Evolutionary conservation across 768 basidiomycete species (phyloP).

Genomic region (Hebeloma cylindrosporum): DNA sequence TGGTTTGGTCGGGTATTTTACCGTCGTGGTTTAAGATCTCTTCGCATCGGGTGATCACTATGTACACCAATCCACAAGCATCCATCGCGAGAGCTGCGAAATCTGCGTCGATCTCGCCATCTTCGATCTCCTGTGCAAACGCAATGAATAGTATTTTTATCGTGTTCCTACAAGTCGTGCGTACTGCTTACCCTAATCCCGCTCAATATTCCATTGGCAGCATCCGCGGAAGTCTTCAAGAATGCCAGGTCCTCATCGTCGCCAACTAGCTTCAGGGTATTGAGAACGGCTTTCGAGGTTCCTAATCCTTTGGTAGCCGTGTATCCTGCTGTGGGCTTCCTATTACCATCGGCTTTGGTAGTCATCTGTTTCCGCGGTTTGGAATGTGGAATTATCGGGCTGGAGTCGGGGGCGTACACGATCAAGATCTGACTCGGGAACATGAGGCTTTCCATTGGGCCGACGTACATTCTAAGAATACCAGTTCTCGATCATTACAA

Average conservation of each 20-base stretch:
- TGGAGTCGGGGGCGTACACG: no score
- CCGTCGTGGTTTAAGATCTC: conserved; percentile 2
- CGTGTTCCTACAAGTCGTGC: neutral
- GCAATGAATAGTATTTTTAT: neutral
- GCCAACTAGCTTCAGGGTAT: conserved; percentile 12
- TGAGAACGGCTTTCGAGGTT: conserved; percentile 17
- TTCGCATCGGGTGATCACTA: conserved; percentile 16
- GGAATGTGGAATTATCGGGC: no score
- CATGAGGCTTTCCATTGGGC: no score
- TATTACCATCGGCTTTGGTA: conserved; percentile 2
- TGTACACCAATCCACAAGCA: conserved; percentile 19
- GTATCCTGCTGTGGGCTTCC: conserved; percentile 6
- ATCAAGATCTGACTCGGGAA: no score
- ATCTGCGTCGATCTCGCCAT: conserved; percentile 19
- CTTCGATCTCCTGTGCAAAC: conserved; percentile 9
- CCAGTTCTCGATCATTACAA: no score
- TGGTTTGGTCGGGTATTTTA: conserved; percentile 11
- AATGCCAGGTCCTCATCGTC: conserved; percentile 9
- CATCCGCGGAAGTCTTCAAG: conserved; percentile 13
- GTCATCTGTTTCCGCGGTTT: conserved; percentile 2
- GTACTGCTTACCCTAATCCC: conserved; percentile 14
- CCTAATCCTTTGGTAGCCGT: conserved; percentile 18
- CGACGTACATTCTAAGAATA: no score
- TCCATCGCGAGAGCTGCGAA: conserved; percentile 18
- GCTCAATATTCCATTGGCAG: conserved; percentile 10